phyloP scores from a whole-genome alignment of 495 filamentous ascomycete species.

The Podospora tetraspora region DNA sequence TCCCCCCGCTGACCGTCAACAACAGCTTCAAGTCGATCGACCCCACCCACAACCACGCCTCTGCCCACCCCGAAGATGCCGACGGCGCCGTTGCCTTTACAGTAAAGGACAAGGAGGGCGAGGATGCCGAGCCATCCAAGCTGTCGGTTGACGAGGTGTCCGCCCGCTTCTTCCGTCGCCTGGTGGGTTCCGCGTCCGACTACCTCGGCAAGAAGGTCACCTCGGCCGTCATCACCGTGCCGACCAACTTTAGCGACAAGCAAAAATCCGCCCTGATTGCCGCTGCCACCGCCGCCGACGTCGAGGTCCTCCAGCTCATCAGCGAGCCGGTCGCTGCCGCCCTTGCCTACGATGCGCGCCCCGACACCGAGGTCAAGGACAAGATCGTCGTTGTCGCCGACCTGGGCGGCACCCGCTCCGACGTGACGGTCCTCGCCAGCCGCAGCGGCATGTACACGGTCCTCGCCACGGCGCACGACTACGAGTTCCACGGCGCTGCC shows the following conservation, averaged over 20 bases:
- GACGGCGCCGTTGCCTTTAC: conserved; percentile 74
- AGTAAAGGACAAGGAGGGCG: conserved; percentile 67
- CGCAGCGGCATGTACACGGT: conserved; percentile 96
- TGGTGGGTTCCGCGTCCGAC: conserved; percentile 79
- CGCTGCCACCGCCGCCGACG: conserved; percentile 71
- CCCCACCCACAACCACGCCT: conserved; percentile 87
- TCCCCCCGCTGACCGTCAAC: conserved; percentile 4
- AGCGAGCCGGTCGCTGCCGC: conserved; percentile 88
- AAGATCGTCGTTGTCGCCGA: conserved; percentile 91
- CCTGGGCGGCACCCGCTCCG: conserved; percentile 85
- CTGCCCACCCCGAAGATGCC: conserved; percentile 78
- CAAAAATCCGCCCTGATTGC: conserved; percentile 75
- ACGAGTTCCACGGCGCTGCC: conserved; percentile 74
- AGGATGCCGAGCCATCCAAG: conserved; percentile 53
- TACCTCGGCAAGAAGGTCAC: conserved; percentile 89
- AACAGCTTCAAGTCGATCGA: conserved; percentile 86
- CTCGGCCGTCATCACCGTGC: conserved; percentile 86
- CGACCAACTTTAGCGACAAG: conserved; percentile 83
- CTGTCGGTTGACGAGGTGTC: conserved; percentile 80
- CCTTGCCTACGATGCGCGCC: conserved; percentile 85
- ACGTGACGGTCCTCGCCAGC: conserved; percentile 83
- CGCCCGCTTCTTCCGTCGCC: conserved; percentile 76
- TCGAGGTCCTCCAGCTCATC: conserved; percentile 90
- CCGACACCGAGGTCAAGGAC: conserved; percentile 67
- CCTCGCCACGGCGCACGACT: conserved; percentile 90